A percentile compares a stretch with the other conserved stretches of the same genome.
Conservation (phyloP, 352 stramenopile species). For the Phytophthora tentaculata region DNA sequence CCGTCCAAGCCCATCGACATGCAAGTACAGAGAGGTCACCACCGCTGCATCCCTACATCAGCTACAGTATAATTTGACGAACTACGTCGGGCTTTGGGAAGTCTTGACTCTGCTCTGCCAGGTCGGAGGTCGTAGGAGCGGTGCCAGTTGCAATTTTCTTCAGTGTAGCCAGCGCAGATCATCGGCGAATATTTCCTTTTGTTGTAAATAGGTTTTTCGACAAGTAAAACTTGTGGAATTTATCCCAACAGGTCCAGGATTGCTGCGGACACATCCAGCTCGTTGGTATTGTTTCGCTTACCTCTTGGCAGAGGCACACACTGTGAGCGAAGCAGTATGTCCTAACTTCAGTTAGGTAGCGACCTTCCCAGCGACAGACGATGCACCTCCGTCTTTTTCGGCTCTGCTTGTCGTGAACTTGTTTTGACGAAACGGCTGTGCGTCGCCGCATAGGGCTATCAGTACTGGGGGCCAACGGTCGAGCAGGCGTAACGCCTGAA, state of each 20-base stretch:
- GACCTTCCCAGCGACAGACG: neutral
- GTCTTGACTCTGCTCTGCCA: neutral
- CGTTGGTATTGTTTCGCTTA: neutral
- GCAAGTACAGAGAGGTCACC: too few species aligned
- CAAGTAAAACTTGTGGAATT: neutral
- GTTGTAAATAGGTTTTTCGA: neutral
- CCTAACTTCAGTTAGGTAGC: neutral
- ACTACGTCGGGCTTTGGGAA: too few species aligned
- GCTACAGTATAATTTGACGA: too few species aligned
- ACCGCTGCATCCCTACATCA: too few species aligned
- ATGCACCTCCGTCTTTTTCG: neutral
- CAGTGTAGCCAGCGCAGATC: neutral
- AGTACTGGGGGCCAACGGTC: too few species aligned
- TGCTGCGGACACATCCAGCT: neutral
- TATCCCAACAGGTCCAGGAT: neutral
- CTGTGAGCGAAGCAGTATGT: neutral
- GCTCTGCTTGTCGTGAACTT: neutral
- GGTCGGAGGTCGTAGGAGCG: neutral
- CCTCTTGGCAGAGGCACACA: neutral
- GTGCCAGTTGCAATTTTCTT: neutral
- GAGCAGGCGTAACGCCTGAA: too few species aligned
- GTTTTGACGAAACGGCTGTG: neutral
- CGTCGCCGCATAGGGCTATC: neutral
- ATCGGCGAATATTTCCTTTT: neutral
- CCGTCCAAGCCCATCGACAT: too few species aligned